Evolutionary conservation across 2,329 filamentous ascomycete species (phyloP).

Genomic region (Tolypocladium album): DNA sequence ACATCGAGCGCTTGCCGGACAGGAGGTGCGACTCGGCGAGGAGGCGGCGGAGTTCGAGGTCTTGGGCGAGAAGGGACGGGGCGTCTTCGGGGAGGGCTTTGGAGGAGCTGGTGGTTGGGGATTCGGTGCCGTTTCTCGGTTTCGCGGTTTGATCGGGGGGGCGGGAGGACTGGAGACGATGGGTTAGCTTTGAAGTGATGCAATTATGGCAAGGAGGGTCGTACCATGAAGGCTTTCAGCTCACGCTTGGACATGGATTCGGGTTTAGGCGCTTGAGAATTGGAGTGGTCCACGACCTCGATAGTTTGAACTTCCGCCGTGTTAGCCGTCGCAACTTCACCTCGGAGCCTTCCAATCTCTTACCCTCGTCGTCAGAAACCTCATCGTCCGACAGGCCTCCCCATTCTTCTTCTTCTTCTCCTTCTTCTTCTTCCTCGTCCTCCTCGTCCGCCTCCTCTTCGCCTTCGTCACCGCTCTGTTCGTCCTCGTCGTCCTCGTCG

Average conservation of each 20-base stretch:
- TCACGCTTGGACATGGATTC: conserved; percentile 53
- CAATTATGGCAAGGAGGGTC: conserved; percentile 1
- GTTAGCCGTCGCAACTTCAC: conserved; percentile 6
- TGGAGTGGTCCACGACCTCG: conserved; percentile 53
- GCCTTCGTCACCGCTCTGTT: conserved; percentile 17
- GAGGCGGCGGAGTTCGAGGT: conserved; percentile 82
- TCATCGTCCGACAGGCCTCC: conserved; percentile 17
- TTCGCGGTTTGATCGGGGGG: conserved; percentile 27
- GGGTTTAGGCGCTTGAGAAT: conserved; percentile 22
- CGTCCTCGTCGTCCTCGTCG: conserved; percentile 7
- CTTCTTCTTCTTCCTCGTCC: conserved; percentile 12
- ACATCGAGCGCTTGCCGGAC: conserved; percentile 26
- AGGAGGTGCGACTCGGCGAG: conserved; percentile 88
- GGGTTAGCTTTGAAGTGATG: conserved; percentile 3
- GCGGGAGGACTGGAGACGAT: conserved; percentile 31
- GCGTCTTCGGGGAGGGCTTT: conserved; percentile 42
- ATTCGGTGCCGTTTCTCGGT: conserved; percentile 9
- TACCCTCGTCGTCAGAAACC: conserved; percentile 11
- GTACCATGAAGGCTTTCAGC: conserved; percentile 68
- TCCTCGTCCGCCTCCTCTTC: conserved; percentile 30
- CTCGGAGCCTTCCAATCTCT: background rate
- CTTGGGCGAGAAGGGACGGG: conserved; percentile 71
- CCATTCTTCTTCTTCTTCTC: conserved; percentile 15
- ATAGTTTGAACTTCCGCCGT: conserved; percentile 18
- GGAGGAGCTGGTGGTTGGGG: conserved; percentile 15